A percentile compares a stretch with the other conserved stretches of the same genome.
These are phyloP conservation scores for Hyphopichia buzzinii DNA, from an alignment of 1,139 yeast genomes.

Conservation along the genomic window DNA sequence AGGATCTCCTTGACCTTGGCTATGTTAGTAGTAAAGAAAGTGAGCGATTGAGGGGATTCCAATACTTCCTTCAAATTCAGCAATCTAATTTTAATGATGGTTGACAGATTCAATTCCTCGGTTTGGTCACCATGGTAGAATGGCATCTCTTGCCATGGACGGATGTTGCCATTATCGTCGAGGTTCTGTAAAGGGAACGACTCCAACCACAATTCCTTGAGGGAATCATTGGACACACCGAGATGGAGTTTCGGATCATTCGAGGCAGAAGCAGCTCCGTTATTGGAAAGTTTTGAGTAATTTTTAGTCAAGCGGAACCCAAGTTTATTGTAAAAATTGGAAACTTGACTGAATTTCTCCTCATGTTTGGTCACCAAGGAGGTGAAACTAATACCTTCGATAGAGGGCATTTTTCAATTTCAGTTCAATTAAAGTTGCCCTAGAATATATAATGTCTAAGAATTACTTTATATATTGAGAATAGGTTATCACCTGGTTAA, in stretches of 20 bases:
- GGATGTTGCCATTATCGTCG: slow-evolving; percentile 44
- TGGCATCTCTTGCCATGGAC: slow-evolving; percentile 58
- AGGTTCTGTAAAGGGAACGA: slow-evolving; percentile 58
- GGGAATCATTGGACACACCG: slow-evolving; percentile 64
- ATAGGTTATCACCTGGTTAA: too few relatives aligned
- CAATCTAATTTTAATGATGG: slow-evolving; percentile 57
- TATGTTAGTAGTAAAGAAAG: slow-evolving; percentile 54
- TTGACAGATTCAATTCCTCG: slow-evolving; percentile 25
- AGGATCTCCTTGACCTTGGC: slow-evolving; percentile 35
- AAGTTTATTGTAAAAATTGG: slow-evolving; percentile 51
- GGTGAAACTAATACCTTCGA: slow-evolving; percentile 38
- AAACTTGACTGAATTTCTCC: slow-evolving; percentile 43
- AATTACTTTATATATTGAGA: too few relatives aligned
- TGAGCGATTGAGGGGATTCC: slow-evolving; percentile 33
- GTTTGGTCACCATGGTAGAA: slow-evolving; percentile 52
- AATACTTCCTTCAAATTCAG: slow-evolving; percentile 30
- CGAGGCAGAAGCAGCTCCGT: slow-evolving; percentile 33
- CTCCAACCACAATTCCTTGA: slow-evolving; percentile 70
- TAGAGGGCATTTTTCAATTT: slow-evolving; percentile 6
- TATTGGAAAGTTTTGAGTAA: slow-evolving; percentile 48
- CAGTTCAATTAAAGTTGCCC: background rate
- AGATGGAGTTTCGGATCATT: slow-evolving; percentile 28
- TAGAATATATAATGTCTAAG: too few relatives aligned
- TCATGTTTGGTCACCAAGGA: slow-evolving; percentile 59
- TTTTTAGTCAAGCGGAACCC: slow-evolving; percentile 61